Conservation (phyloP, 2,329 filamentous ascomycete genomes). For the Beauveria sp. region DNA sequence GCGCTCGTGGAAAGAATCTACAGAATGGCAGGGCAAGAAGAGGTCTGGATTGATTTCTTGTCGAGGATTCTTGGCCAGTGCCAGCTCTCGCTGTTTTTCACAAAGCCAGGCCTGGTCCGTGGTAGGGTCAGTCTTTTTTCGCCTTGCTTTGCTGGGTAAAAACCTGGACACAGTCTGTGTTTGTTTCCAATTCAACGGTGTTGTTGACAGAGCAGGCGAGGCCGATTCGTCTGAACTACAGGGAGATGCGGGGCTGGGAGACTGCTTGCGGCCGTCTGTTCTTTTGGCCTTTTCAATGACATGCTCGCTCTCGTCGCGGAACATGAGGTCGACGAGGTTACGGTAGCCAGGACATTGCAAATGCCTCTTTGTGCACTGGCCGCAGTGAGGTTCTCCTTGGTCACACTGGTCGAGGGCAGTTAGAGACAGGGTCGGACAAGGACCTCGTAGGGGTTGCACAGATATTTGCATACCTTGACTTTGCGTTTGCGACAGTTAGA, state of each 20-base stretch:
- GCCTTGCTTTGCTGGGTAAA: not conserved
- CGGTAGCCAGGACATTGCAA: slow-evolving; percentile 47
- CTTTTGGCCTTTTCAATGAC: slow-evolving; percentile 43
- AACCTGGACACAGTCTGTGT: not conserved
- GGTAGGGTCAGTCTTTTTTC: not conserved
- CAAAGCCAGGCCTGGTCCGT: not conserved
- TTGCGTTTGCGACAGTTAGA: slow-evolving; percentile 48
- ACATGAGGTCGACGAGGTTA: slow-evolving; percentile 48
- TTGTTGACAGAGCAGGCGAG: not conserved
- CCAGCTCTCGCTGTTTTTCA: not conserved
- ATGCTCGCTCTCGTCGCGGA: slow-evolving; percentile 48
- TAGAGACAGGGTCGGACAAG: slow-evolving; percentile 1
- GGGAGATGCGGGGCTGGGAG: slow-evolving; percentile 12
- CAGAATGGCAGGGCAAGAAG: slow-evolving; percentile 3
- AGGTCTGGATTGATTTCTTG: not conserved
- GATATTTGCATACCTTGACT: slow-evolving; percentile 39
- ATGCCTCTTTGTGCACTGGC: slow-evolving; percentile 46
- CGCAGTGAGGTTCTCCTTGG: slow-evolving; percentile 41
- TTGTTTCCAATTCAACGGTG: not conserved
- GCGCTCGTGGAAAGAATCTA: slow-evolving; percentile 30
- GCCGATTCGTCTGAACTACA: not conserved
- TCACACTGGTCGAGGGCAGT: slow-evolving; percentile 37
- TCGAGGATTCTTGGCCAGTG: not conserved
- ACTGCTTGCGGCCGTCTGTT: slow-evolving; percentile 18
- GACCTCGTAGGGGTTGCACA: slow-evolving; percentile 3